These are phyloP conservation scores for Incumbomyces delicatus DNA, from an alignment of 2,329 filamentous ascomycete species.

Conservation along the genomic window DNA sequence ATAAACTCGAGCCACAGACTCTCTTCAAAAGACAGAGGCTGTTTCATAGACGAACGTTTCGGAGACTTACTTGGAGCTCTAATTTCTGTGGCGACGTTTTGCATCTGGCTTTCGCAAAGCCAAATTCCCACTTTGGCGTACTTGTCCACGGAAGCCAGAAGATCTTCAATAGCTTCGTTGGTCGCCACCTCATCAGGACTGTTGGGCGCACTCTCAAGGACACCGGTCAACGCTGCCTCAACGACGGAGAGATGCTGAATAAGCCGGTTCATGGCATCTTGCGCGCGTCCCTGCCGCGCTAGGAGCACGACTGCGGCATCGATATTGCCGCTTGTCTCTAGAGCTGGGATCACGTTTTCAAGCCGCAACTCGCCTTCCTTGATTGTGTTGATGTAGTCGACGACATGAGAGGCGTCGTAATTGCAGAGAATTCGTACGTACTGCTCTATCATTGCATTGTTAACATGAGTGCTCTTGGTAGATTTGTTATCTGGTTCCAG, in stretches of 20 bases:
- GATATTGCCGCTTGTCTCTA: conserved; percentile 82
- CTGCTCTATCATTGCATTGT: conserved; percentile 60
- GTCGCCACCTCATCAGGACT: conserved; percentile 48
- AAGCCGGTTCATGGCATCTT: conserved; percentile 74
- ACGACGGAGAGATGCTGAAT: conserved; percentile 71
- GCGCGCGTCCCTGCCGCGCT: conserved; percentile 75
- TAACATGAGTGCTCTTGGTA: conserved; percentile 21
- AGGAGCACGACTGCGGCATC: conserved; percentile 89
- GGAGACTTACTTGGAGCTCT: conserved; percentile 25
- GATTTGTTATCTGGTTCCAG: conserved; percentile 45
- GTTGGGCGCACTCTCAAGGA: conserved; percentile 54
- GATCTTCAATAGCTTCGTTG: conserved; percentile 59
- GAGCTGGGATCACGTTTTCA: conserved; percentile 69
- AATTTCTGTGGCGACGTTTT: conserved; percentile 27
- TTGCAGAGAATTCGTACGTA: conserved; percentile 89
- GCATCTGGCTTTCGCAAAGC: conserved; percentile 78
- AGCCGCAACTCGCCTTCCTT: conserved; percentile 70
- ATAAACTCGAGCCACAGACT: conserved; percentile 57
- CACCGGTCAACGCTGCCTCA: conserved; percentile 64
- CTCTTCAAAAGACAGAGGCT: conserved; percentile 52
- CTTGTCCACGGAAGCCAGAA: conserved; percentile 72
- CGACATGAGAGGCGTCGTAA: conserved; percentile 72
- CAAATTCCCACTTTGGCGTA: conserved; percentile 90
- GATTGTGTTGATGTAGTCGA: conserved; percentile 68
- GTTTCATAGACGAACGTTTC: conserved; percentile 39